Evolutionary conservation across 2,329 filamentous ascomycete species (phyloP).

Genomic region (Fusarium gaditjirri): DNA sequence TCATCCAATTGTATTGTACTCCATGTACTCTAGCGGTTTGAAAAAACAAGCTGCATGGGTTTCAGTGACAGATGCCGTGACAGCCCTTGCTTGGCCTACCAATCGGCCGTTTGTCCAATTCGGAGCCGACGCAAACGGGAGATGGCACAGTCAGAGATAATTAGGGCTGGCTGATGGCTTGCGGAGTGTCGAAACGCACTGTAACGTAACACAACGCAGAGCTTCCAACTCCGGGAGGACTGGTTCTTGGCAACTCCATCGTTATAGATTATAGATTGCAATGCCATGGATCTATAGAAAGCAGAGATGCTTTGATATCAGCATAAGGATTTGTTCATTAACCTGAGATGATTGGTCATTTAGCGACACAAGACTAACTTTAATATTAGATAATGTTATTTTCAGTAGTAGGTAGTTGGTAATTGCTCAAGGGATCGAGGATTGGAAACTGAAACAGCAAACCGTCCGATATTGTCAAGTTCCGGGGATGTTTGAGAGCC

Average conservation of each 20-base stretch:
- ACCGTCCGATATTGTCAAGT: conserved; percentile 10
- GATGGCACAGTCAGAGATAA: conserved; percentile 6
- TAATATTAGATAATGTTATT: neutral
- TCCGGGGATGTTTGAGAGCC: neutral
- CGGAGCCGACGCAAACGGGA: conserved; percentile 26
- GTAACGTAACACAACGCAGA: neutral
- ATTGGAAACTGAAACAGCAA: conserved; percentile 16
- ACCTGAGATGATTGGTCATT: neutral
- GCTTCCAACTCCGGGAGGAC: conserved; percentile 1
- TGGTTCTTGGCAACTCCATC: conserved; percentile 14
- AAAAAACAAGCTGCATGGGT: neutral
- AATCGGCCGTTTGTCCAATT: conserved; percentile 24
- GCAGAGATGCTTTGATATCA: neutral
- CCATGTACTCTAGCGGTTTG: neutral
- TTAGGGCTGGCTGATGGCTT: neutral
- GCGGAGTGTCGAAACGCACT: neutral
- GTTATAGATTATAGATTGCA: neutral
- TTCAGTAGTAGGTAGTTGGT: neutral
- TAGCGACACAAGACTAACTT: neutral
- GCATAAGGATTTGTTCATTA: neutral
- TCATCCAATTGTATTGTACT: conserved; percentile 8
- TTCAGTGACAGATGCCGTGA: conserved; percentile 9
- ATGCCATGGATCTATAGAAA: neutral
- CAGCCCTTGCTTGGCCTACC: conserved; percentile 2
- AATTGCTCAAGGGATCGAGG: neutral